Conservation (phyloP, 225 moss, liverwort and hornwort species). For the Bryoerythrophyllum caledonicum region DNA sequence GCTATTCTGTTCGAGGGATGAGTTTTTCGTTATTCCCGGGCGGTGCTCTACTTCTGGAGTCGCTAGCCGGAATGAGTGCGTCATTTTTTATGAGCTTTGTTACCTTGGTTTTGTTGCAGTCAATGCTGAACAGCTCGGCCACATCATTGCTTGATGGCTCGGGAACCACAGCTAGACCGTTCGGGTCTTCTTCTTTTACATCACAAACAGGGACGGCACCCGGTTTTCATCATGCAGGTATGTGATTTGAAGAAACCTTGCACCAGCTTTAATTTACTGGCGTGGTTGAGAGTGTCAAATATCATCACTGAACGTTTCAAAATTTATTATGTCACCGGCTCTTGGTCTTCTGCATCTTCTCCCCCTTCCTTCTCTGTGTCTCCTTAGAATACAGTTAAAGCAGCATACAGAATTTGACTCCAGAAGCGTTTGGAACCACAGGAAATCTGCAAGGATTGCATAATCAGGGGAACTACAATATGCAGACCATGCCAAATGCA, state of each 20-base stretch:
- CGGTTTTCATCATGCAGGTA: slow-evolving; percentile 88
- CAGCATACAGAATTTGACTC: not conserved
- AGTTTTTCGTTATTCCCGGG: not conserved
- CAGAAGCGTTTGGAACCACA: slow-evolving; percentile 34
- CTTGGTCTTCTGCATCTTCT: not conserved
- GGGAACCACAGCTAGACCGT: slow-evolving; percentile 82
- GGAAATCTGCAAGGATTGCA: slow-evolving; percentile 85
- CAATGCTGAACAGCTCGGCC: slow-evolving; percentile 93
- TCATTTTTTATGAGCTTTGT: not conserved
- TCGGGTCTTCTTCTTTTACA: slow-evolving; percentile 72
- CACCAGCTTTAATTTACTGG: not conserved
- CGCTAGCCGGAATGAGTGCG: not conserved
- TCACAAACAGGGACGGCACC: slow-evolving; percentile 83
- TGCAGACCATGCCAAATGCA: slow-evolving; percentile 88
- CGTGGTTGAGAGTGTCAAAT: not conserved
- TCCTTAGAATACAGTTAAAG: not conserved
- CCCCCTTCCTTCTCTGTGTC: not conserved
- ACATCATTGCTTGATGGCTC: slow-evolving; percentile 86
- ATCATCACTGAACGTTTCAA: not conserved
- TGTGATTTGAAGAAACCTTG: not conserved
- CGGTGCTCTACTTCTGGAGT: not conserved
- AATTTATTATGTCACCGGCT: not conserved
- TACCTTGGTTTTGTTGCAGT: slow-evolving; percentile 52
- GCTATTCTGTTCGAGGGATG: not conserved
- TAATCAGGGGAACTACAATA: slow-evolving; percentile 79